phyloP scores from a whole-genome alignment of 2,329 filamentous ascomycete species.

The Calonectria honghensis region DNA sequence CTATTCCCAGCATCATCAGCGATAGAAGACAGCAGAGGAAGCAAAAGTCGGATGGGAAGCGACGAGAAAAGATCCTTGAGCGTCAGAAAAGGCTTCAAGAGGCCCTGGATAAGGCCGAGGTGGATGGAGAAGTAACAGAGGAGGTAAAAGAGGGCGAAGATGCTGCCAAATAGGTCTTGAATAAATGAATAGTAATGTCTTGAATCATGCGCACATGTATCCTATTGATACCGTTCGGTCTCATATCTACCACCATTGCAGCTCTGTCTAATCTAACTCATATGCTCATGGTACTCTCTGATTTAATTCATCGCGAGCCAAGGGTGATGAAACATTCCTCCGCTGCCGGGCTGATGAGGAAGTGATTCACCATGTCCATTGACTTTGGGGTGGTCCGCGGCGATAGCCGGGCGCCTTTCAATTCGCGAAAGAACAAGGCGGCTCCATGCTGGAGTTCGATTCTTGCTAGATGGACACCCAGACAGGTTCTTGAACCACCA shows the following conservation, averaged over 20 bases:
- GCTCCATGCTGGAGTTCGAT: slow-evolving; percentile 6
- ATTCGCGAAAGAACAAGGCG: neutral
- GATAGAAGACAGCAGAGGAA: slow-evolving; percentile 60
- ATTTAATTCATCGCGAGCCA: neutral
- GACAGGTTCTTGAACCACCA: neutral
- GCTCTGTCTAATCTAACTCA: neutral
- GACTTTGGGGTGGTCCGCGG: neutral
- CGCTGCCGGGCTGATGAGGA: slow-evolving; percentile 2
- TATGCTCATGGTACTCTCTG: neutral
- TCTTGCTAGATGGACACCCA: slow-evolving; percentile 1
- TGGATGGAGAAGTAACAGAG: slow-evolving; percentile 37
- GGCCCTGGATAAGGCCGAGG: slow-evolving; percentile 48
- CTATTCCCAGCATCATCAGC: slow-evolving; percentile 59
- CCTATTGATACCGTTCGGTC: neutral
- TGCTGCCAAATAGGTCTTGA: neutral
- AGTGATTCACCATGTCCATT: neutral
- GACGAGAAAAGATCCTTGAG: slow-evolving; percentile 61
- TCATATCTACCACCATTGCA: neutral
- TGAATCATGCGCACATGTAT: neutral
- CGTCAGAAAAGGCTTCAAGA: slow-evolving; percentile 49
- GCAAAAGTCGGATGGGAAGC: slow-evolving; percentile 55
- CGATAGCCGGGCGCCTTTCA: slow-evolving; percentile 1
- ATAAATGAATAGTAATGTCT: neutral
- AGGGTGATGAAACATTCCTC: slow-evolving; percentile 10
- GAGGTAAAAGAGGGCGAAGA: slow-evolving; percentile 16